Conservation (phyloP, 192 early-diverging fungal species). For the Rhizophagus prolifer region DNA sequence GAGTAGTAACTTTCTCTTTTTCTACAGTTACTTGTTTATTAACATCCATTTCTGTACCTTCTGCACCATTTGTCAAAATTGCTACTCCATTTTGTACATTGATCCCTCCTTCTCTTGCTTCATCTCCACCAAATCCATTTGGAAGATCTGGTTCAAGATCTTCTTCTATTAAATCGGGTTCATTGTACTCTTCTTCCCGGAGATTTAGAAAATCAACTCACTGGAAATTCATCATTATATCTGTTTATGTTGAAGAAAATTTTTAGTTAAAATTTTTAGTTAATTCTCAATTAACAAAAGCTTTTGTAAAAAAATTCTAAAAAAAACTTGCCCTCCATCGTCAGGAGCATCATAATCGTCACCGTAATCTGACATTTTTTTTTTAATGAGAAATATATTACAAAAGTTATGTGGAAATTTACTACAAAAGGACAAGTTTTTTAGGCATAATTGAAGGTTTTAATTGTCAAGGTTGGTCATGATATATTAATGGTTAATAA, state of each 20-base stretch:
- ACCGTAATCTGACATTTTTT: not conserved
- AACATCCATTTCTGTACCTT: conserved; percentile 18
- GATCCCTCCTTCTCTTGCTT: not conserved
- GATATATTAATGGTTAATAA: no score
- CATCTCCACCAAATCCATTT: conserved; percentile 10
- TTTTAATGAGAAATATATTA: no score
- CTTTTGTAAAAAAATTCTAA: not conserved
- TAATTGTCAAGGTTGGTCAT: no score
- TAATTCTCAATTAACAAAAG: not conserved
- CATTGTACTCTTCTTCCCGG: not conserved
- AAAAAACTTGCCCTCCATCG: not conserved
- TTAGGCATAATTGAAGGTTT: no score
- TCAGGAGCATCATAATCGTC: not conserved
- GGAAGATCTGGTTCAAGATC: conserved; percentile 7
- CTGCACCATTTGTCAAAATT: conserved; percentile 17
- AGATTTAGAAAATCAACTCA: not conserved
- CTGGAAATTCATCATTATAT: not conserved
- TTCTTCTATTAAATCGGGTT: conserved; percentile 4
- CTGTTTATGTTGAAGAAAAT: not conserved
- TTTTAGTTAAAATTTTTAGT: not conserved
- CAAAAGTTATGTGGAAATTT: no score
- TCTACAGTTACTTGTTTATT: conserved; percentile 28
- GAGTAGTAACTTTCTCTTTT: conserved; percentile 91
- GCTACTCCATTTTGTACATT: not conserved
- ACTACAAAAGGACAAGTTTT: no score